Percentiles rank a stretch among this genome's conserved stretches.
Conservation (phyloP, 306 rosid species). For the Elaeagnus macrophylla region DNA sequence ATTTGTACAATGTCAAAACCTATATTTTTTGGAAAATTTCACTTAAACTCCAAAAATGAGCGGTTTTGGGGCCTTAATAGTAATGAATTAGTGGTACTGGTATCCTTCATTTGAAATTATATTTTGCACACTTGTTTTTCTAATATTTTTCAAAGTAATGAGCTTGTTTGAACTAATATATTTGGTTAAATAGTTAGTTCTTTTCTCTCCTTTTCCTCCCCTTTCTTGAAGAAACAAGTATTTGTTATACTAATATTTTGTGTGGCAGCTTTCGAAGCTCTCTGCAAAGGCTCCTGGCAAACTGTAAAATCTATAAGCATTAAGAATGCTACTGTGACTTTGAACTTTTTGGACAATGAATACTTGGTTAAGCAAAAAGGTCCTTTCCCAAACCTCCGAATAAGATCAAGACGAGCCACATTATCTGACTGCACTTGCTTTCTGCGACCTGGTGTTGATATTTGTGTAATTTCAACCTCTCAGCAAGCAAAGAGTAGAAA, state of each 20-base stretch:
- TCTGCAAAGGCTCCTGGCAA: slow-evolving; percentile 60
- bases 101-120: too few species aligned
- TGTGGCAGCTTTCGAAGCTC: slow-evolving; percentile 72
- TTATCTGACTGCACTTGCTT: slow-evolving; percentile 60
- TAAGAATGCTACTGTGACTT: slow-evolving; percentile 37
- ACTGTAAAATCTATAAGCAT: slow-evolving; percentile 51
- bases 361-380: slow-evolving; percentile 43
- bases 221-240: not conserved
- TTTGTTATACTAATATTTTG: slow-evolving; percentile 1
- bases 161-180: not conserved
- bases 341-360: slow-evolving; percentile 40
- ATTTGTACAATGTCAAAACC: too few species aligned
- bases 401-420: slow-evolving; percentile 65
- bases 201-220: too few species aligned
- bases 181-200: not conserved
- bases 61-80: too few species aligned
- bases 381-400: slow-evolving; percentile 47
- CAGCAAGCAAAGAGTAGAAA: slow-evolving; percentile 15
- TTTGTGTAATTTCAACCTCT: slow-evolving; percentile 49
- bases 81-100: too few species aligned
- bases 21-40: too few species aligned
- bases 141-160: too few species aligned
- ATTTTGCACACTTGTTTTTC: too few species aligned
- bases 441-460: slow-evolving; percentile 68
- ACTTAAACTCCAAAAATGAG: too few species aligned